Evolutionary conservation across 768 basidiomycete species (phyloP), one percentile per base, ranked within the genome.

Genomic region (Clitopilus passeckerianus): DNA sequence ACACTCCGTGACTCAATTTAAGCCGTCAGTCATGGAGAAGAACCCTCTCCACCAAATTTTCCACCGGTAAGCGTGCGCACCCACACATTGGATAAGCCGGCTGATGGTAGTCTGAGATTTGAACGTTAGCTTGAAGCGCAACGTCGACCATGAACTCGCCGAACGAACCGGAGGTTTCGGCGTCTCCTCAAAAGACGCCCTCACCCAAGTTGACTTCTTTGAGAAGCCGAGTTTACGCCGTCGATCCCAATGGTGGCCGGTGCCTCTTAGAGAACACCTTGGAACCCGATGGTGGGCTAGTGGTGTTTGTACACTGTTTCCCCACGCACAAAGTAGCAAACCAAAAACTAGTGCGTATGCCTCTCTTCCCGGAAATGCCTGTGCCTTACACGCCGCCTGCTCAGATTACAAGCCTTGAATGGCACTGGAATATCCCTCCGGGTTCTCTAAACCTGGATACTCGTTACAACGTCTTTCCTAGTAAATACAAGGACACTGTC

Each of bases 371-470:
- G 10, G 10, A 15, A 12, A 41, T 15, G 2, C 18, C 5, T 20
- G 9, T 46, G n/a, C 46, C 22, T 20, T 4, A n/a, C 20, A 3
- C 18, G 22, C 9, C 22, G 22, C 18, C 22, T 20, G 44, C 44
- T 30, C 46, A 64, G 59, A 59, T 64, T 33, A n/a, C 60, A 43
- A 57, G 50, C 34, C 30, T 67, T 0, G 66, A 67, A 41, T 66
- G 60, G 59, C 23, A 33, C n/a, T 65, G 63, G 65, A 58, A 61
- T 2, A 56, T 66, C 59, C 18, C 35, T n/a, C 5, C 16, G 3
- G 20, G 54, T 8, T 60, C 61, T 24, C n/a, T 67, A 23, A 60
- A 66, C 54, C 53, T 66, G 15, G 66, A 66, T 54, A 61, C 62
- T 0, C 33, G 60, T 15, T 53, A 56, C 20, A 67, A 67, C 52